phyloP scores from a whole-genome alignment of 129 eudicot species.

The Arctium lappa region DNA sequence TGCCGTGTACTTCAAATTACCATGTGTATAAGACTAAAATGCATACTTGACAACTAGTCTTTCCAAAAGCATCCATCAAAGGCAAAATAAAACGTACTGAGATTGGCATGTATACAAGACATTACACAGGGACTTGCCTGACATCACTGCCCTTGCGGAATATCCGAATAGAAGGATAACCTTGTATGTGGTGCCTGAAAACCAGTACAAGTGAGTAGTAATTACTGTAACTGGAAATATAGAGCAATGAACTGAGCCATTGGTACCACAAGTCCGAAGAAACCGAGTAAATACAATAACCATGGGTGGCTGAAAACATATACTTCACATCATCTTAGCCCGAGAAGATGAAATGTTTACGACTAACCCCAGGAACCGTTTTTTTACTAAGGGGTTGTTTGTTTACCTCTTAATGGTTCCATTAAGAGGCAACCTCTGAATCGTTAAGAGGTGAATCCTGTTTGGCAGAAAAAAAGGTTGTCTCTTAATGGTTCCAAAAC shows the following conservation, averaged over 20 bases:
- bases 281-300: neutral
- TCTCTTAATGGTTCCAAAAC: no score
- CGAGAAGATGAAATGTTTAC: neutral
- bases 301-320: constrained; percentile 11
- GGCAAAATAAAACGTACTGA: constrained; percentile 8
- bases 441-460: no score
- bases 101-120: neutral
- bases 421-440: no score
- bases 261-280: constrained; percentile 16
- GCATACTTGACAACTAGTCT: neutral
- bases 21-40: constrained; percentile 6
- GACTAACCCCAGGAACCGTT: neutral
- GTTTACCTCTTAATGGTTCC: no score
- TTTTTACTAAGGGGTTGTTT: neutral
- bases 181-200: constrained; percentile 97
- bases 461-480: no score
- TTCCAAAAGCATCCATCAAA: constrained; percentile 12
- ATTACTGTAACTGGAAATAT: neutral
- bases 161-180: constrained; percentile 96
- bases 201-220: constrained; percentile 13
- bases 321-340: constrained; percentile 7
- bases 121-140: constrained; percentile 37
- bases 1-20: neutral
- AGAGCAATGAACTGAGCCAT: neutral
- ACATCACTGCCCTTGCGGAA: constrained; percentile 91